Base-by-base conservation (phyloP, 129 eudicot species). In the carrot (Daucus carota) region DNA sequence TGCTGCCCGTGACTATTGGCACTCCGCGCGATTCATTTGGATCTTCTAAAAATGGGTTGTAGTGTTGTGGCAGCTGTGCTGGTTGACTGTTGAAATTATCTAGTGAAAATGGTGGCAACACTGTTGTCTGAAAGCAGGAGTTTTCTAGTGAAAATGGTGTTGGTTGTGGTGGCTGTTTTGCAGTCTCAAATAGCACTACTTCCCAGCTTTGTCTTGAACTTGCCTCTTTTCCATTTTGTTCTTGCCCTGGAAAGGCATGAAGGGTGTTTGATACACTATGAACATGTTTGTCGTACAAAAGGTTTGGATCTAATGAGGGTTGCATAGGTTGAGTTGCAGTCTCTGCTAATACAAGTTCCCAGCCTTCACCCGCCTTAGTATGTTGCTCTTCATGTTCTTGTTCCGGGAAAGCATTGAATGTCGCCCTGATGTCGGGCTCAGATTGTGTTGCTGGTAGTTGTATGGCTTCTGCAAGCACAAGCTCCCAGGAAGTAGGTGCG, bases 41-140 rank as follows among this genome's bases (percentile, higher is more conserved):
- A 22, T 88, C 87, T 43, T 84, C 70, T 70, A 86, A 74, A 83
- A 88, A 87, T 13, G 92, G 97, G 41, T 90, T 90, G 76, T 81
- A 81, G 24, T 74, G 71, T 34, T 83, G 70, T 70, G 74, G 45
- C 50, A 41, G 10, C 14, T 43, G 2, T 66, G 76, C 3, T 74
- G 60, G 31, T 50, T 73, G 66, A 48, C 32, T 47, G 54, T 73
- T 29, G 41, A 52, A 20, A 72, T 2, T 26, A 31, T 73, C 10
- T 26, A 48, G 11, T 13, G 26, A 69, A 29, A 66, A 48, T 1
- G 32, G n/a, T 41, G 74, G 45, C 50, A 41, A 5, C 4, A 5
- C 15, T 74, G 76, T 0, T 74, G 60, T 20, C 40, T 73, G 76
- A 48, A 32, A 18, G 54, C 32, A 47, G 16, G 9, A 32, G 47